Base-by-base conservation (phyloP, 2,329 filamentous ascomycete species). In the Colletotrichum lini region DNA sequence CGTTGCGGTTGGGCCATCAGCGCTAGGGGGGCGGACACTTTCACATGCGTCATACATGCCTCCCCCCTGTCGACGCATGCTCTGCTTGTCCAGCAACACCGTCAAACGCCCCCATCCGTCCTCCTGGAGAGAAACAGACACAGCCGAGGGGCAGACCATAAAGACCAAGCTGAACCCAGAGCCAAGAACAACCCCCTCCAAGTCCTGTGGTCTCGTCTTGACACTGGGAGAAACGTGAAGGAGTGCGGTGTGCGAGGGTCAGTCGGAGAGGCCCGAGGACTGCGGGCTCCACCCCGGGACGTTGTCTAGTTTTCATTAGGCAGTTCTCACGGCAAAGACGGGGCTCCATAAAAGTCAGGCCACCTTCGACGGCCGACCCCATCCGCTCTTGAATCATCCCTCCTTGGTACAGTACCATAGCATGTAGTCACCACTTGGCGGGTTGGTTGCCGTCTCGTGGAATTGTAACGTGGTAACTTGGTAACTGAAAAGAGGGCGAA, bases 271-370 rank as follows among this genome's bases (percentile, higher is more conserved):
- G 35, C 54, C 40, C 35, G 52, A 58, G 52, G 50, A 38, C 58
- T 62, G 26, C 59, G 26, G 59, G 69, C 65, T 72, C 65, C 65
- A 68, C 69, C 52, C 58, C 69, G 65, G 65, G 45, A 72, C 45
- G 26, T 68, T 54, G 52, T 64, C 65, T 59, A 58, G 53, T 47
- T 72, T 49, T 69, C 10, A 64, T 69, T 63, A 63, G 58, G 52
- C 67, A 50, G 23, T 52, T 59, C 18, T 42, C 15, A 35, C 59
- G 52, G 52, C 26, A 38, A 56, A 35, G 49, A 44, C 42, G 40
- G 26, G 50, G 61, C 53, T 42, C 69, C 69, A 72, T 64, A 72
- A 72, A 64, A 72, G 69, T 72, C 69, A 72, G 58, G 69, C 69
- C 69, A 72, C 59, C 69, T 71, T 57, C 12, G 53, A 42, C 53